Base-by-base conservation (phyloP, 345 rosid species). In the Erysimum cheiranthoides region DNA sequence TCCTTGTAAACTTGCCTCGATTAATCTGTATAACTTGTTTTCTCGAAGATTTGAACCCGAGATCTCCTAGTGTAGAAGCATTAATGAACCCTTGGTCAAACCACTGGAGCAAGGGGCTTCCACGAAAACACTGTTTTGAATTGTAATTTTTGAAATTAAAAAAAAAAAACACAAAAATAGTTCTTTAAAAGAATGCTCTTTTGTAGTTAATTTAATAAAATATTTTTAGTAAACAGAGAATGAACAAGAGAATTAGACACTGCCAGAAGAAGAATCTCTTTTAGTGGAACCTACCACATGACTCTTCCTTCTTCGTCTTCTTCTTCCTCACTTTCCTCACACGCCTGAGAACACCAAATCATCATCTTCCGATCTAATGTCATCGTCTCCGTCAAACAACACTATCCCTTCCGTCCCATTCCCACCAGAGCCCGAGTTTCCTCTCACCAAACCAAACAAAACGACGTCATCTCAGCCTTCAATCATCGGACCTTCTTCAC, bases 361-460 rank as follows among this genome's bases (percentile, higher is more conserved):
- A 18, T 73, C 58, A 51, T 57, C 14, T 6, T 56, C 65, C 25
- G 30, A 47, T 68, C 73, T 13, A 40, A 75, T 75, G 73, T 59
- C 78, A 10, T 46, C 60, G 2, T 63, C 56, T 62, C 66, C 61
- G 49, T 35, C 65, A 3, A 16, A 73, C 12, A 38, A 16, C 61
- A 75, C 43, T 12, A 75, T 67, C 53, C 78, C 78, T 34, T 75
- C 73, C 36, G 61, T 67, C 45, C 35, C 73, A 11, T 6, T 13
- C 6, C 61, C 68, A 5, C 54, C 68, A 30, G 68, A 59, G 1
- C 79, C 79, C 0, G 72, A 2, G 14, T 66, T 74, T 39, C 73
- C 78, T 0, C 58, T 30, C 43, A 28, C 66, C 9, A 42, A 31
- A 32, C 4, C 63, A 63, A 52, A 73, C 70, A n/a, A n/a, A n/a